phyloP scores from a whole-genome alignment of 768 basidiomycete species.

The Postia placenta region DNA sequence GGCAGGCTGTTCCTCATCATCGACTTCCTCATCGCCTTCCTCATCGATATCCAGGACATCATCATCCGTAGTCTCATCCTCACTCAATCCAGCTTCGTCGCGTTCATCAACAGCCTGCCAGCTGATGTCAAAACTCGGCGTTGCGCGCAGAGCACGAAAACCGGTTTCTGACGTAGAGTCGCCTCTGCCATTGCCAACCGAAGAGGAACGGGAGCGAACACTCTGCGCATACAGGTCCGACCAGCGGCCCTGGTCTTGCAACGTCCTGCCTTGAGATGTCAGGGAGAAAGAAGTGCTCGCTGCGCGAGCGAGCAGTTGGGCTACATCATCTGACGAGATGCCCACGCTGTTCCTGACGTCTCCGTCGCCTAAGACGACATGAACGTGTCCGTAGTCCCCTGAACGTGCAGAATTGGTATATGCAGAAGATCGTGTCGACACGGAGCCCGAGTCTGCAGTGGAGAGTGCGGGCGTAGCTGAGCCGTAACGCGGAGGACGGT shows the following conservation, averaged over 20 bases:
- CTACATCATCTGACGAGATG: constrained; percentile 61
- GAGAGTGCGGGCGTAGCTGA: constrained; percentile 53
- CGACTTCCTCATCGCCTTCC: constrained; percentile 41
- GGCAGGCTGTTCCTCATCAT: constrained; percentile 62
- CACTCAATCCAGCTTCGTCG: constrained; percentile 58
- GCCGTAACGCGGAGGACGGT: constrained; percentile 44
- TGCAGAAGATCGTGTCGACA: constrained; percentile 70
- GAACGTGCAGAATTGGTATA: constrained; percentile 71
- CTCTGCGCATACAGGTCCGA: constrained; percentile 65
- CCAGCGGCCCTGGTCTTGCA: constrained; percentile 63
- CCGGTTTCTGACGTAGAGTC: constrained; percentile 35
- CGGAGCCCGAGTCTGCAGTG: constrained; percentile 63
- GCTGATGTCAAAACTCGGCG: constrained; percentile 69
- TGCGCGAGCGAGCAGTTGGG: constrained; percentile 54
- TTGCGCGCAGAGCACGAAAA: constrained; percentile 40
- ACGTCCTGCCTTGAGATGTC: constrained; percentile 37
- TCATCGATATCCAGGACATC: constrained; percentile 38
- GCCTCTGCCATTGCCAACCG: constrained; percentile 42
- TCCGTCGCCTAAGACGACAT: constrained; percentile 54
- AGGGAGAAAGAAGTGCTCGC: constrained; percentile 33
- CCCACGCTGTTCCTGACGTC: constrained; percentile 47
- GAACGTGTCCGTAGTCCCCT: constrained; percentile 59
- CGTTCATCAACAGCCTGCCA: constrained; percentile 73
- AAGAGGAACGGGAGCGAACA: constrained; percentile 66
- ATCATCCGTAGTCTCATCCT: constrained; percentile 42